Conservation (phyloP, 352 stramenopile genomes). For the Phytophthora pinifolia region DNA sequence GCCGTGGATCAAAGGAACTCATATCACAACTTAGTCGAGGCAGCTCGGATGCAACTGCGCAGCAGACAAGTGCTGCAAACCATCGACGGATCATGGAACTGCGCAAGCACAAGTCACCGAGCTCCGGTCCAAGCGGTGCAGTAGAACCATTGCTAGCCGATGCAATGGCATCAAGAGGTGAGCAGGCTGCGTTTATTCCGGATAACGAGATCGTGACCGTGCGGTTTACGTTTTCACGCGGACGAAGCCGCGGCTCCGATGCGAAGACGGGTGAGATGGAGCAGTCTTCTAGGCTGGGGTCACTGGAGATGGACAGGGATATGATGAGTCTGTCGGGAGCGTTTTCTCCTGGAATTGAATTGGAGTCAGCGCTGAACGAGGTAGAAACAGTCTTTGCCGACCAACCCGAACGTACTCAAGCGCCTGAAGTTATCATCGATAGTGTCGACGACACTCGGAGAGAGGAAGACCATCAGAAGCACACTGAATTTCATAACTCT, state of each 20-base stretch:
- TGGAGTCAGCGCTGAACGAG: constrained; percentile 47
- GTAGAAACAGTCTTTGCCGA: neutral
- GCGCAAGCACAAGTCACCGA: constrained; percentile 34
- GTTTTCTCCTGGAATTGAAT: constrained; percentile 56
- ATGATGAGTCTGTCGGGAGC: constrained; percentile 35
- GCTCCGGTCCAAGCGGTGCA: neutral
- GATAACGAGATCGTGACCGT: constrained; percentile 49
- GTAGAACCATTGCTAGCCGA: neutral
- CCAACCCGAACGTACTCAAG: neutral
- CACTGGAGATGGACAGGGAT: constrained; percentile 17
- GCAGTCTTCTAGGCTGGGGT: constrained; percentile 4
- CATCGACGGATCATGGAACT: constrained; percentile 62
- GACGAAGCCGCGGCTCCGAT: constrained; percentile 15
- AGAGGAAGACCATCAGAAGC: neutral
- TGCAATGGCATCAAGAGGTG: neutral
- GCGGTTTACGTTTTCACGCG: constrained; percentile 57
- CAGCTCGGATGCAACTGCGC: neutral
- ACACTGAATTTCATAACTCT: neutral
- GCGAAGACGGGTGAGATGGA: neutral
- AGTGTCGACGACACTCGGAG: neutral
- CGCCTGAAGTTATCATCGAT: neutral
- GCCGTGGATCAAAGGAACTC: constrained; percentile 18
- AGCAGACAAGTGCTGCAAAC: constrained; percentile 43
- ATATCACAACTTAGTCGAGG: constrained; percentile 2
- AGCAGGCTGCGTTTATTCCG: constrained; percentile 16